phyloP scores from a whole-genome alignment of 2,329 filamentous ascomycete genomes.

The Calcarisporium arbuscula region DNA sequence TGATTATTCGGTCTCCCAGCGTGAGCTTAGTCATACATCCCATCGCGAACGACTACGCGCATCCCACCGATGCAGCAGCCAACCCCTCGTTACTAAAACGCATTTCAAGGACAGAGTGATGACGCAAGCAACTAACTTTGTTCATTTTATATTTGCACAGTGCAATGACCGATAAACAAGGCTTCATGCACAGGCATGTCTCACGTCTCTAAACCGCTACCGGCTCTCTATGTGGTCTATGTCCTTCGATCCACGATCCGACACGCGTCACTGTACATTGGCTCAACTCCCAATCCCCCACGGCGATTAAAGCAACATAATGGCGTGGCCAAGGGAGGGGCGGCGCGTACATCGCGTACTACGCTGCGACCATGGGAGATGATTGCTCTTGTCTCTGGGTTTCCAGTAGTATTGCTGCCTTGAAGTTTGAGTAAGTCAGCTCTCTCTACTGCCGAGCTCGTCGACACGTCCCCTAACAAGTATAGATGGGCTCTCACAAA shows the following conservation, averaged over 20 bases:
- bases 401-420: constrained; percentile 80
- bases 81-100: too few relatives aligned
- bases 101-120: too few relatives aligned
- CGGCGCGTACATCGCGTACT: constrained; percentile 62
- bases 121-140: too few relatives aligned
- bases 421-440: constrained; percentile 80
- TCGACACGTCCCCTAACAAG: constrained; percentile 1
- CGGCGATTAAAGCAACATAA: constrained; percentile 89
- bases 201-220: constrained; percentile 53
- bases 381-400: constrained; percentile 78
- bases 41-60: too few relatives aligned
- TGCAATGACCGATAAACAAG: too few relatives aligned
- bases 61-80: too few relatives aligned
- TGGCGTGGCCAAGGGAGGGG: constrained; percentile 74
- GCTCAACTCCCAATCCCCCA: constrained; percentile 83
- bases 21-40: too few relatives aligned
- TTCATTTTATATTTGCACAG: too few relatives aligned
- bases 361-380: constrained; percentile 84
- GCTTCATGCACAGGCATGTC: constrained; percentile 30
- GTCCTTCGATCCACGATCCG: constrained; percentile 77
- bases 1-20: too few relatives aligned
- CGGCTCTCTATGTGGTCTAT: constrained; percentile 90
- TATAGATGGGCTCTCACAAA: constrained; percentile 87
- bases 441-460: not conserved
- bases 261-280: constrained; percentile 72